Conservation (phyloP, 441 rosid genomes). For the Corymbia citriodora region DNA sequence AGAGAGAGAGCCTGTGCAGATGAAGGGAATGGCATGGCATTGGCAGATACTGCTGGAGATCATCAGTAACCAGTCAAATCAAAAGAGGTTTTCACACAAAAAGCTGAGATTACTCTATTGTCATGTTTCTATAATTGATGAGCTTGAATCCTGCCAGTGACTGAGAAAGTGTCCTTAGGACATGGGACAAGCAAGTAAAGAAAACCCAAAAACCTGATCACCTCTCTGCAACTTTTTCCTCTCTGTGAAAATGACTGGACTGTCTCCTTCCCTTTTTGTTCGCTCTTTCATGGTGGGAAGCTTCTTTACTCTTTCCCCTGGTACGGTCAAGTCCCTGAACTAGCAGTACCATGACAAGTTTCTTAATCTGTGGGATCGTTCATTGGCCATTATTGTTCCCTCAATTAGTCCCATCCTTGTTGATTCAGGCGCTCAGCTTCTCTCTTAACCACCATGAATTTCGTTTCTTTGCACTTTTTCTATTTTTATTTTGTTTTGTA, state of each 20-base stretch:
- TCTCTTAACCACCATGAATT: neutral
- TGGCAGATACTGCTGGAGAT: neutral
- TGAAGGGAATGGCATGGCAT: neutral
- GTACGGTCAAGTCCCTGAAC: neutral
- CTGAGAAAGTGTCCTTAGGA: neutral
- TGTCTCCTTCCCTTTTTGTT: neutral
- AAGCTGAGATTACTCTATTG: neutral
- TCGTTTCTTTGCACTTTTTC: neutral
- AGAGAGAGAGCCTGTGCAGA: neutral
- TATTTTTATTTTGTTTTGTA: neutral
- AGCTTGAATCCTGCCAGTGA: neutral
- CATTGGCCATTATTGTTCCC: neutral
- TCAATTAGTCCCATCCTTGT: neutral
- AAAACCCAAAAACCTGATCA: neutral
- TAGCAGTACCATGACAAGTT: neutral
- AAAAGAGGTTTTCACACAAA: neutral
- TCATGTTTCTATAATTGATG: neutral
- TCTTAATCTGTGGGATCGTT: neutral
- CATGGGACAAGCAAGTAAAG: neutral
- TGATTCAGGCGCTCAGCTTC: neutral
- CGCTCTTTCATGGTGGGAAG: neutral
- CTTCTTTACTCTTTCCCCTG: constrained; percentile 10
- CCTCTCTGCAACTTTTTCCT: neutral
- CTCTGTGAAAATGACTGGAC: neutral
- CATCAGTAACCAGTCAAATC: constrained; percentile 8